Conservation (phyloP, 345 rosid species). For the Iberis pinnata region DNA sequence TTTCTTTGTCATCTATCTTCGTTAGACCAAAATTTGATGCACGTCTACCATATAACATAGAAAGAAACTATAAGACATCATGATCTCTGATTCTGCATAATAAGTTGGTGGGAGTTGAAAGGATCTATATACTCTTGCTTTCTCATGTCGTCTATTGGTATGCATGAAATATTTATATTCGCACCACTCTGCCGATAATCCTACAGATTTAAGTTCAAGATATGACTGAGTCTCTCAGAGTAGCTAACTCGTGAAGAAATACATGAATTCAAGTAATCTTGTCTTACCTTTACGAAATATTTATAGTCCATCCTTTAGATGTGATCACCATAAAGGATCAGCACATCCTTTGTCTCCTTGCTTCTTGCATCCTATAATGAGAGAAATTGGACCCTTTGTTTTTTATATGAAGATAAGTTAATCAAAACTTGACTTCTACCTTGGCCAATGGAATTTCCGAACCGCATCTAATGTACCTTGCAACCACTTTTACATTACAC, state of each 20-base stretch:
- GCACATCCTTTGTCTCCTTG: slow-evolving; percentile 77
- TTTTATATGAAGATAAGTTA: slow-evolving; percentile 7
- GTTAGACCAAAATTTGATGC: slow-evolving; percentile 95
- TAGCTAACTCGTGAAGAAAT: slow-evolving; percentile 1
- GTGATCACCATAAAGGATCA: slow-evolving; percentile 92
- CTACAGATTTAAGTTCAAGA: slow-evolving; percentile 38
- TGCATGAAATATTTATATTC: slow-evolving; percentile 55
- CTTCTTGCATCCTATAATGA: slow-evolving; percentile 51
- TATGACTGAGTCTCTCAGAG: slow-evolving; percentile 10
- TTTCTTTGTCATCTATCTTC: slow-evolving; percentile 90
- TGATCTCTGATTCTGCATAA: slow-evolving; percentile 17
- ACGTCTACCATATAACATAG: slow-evolving; percentile 53
- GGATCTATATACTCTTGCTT: no score
- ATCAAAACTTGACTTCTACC: slow-evolving; percentile 35
- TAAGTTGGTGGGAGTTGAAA: no score
- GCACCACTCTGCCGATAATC: slow-evolving; percentile 88
- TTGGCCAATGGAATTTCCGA: slow-evolving; percentile 93
- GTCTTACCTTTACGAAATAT: slow-evolving; percentile 77
- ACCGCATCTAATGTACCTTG: slow-evolving; percentile 98
- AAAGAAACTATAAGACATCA: slow-evolving; percentile 18
- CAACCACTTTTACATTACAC: slow-evolving; percentile 96
- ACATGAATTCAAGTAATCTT: not conserved
- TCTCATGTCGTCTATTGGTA: slow-evolving; percentile 81
- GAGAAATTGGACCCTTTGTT: not conserved
- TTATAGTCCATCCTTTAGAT: slow-evolving; percentile 88